Evolutionary conservation across 1,284 basidiomycete genomes (phyloP).

Genomic region (Leccinum cinnamomeum): DNA sequence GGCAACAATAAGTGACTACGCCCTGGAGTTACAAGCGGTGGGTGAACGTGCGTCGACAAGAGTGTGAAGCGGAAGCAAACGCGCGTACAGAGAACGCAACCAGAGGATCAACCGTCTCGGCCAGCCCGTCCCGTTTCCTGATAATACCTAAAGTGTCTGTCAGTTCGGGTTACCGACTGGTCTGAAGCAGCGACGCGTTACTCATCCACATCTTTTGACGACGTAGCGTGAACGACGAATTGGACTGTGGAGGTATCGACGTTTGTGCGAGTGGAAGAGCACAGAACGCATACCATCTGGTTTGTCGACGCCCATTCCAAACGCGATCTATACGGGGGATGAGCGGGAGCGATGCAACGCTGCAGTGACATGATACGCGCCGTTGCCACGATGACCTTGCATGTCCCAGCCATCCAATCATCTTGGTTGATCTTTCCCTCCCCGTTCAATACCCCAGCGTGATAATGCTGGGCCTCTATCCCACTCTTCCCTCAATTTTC

Average conservation of each 20-base stretch:
- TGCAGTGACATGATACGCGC: slow-evolving; percentile 37
- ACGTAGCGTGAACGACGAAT: slow-evolving; percentile 74
- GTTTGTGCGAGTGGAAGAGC: not conserved
- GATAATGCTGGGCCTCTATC: slow-evolving; percentile 81
- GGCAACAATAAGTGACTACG: slow-evolving; percentile 73
- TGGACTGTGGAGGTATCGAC: slow-evolving; percentile 49
- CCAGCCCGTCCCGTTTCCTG: slow-evolving; percentile 88
- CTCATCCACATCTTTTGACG: slow-evolving; percentile 73
- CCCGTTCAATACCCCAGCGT: slow-evolving; percentile 71
- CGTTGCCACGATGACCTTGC: slow-evolving; percentile 90
- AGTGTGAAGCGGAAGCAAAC: not conserved
- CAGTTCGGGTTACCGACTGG: slow-evolving; percentile 1
- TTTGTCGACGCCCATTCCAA: slow-evolving; percentile 99
- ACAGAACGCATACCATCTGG: slow-evolving; percentile 52
- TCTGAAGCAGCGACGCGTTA: slow-evolving; percentile 24
- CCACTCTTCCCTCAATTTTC: slow-evolving; percentile 69
- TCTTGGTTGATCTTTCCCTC: slow-evolving; percentile 69
- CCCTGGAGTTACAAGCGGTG: slow-evolving; percentile 38
- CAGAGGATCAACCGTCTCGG: slow-evolving; percentile 67
- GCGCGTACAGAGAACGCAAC: slow-evolving; percentile 56
- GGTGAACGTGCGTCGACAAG: not conserved
- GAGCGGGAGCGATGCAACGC: slow-evolving; percentile 13
- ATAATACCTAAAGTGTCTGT: slow-evolving; percentile 53
- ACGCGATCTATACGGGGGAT: slow-evolving; percentile 61
- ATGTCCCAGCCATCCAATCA: slow-evolving; percentile 75